These are phyloP conservation scores for Fistulifera pelliculosa DNA, from an alignment of 108 stramenopile species.

Conservation along the genomic window DNA sequence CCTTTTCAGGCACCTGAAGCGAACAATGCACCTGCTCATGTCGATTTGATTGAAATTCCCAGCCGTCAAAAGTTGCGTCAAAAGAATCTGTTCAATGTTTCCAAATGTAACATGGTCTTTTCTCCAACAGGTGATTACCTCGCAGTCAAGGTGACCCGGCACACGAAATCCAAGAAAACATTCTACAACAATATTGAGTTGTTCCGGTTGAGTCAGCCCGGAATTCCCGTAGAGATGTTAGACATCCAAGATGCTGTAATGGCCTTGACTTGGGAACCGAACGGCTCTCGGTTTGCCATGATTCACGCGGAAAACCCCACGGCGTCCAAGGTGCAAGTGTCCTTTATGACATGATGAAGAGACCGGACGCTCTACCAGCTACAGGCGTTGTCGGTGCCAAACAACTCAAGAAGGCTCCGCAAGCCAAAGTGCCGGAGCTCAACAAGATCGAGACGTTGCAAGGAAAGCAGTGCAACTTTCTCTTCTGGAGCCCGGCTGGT, in stretches of 20 bases:
- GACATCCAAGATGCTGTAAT: constrained; percentile 90
- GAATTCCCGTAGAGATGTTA: constrained; percentile 92
- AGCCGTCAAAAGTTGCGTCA: constrained; percentile 85
- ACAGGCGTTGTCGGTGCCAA: constrained; percentile 16
- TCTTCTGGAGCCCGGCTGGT: constrained; percentile 95
- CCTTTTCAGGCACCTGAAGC: constrained; percentile 70
- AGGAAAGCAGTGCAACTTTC: constrained; percentile 82
- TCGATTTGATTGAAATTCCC: constrained; percentile 88
- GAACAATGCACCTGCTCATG: constrained; percentile 87
- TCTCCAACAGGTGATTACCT: constrained; percentile 87
- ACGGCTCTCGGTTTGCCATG: constrained; percentile 87
- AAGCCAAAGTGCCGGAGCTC: constrained; percentile 53
- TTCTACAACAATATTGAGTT: constrained; percentile 91
- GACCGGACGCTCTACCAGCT: constrained; percentile 9
- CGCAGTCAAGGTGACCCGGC: constrained; percentile 90
- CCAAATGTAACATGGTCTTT: constrained; percentile 29
- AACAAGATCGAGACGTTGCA: constrained; percentile 72
- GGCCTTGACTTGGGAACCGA: constrained; percentile 93
- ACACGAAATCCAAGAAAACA: constrained; percentile 94
- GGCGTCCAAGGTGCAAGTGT: constrained; percentile 78
- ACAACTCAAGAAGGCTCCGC: constrained; percentile 47
- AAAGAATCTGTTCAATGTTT: constrained; percentile 85
- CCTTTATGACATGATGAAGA: constrained; percentile 94
- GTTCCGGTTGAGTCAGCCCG: constrained; percentile 79
- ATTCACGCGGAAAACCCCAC: constrained; percentile 90